These are phyloP conservation scores for Malus hybrid DNA, from an alignment of 331 rosid genomes.

Conservation along the genomic window DNA sequence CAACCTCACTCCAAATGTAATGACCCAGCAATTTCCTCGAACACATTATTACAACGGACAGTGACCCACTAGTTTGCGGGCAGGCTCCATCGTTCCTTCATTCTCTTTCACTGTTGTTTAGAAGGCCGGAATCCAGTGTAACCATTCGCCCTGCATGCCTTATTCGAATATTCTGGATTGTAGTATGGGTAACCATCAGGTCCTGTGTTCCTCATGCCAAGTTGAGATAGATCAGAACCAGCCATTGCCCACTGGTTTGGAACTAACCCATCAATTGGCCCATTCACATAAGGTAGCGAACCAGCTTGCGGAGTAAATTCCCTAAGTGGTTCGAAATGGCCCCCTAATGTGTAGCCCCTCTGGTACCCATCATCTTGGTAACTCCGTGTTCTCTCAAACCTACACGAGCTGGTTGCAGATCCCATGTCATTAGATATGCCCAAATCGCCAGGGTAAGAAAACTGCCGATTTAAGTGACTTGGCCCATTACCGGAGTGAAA, in stretches of 20 bases:
- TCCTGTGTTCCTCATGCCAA: conserved; percentile 48
- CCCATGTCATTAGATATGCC: conserved; percentile 47
- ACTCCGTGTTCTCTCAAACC: conserved; percentile 81
- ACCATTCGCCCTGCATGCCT: conserved; percentile 58
- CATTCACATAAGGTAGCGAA: conserved; percentile 44
- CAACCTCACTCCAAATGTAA: conserved; percentile 77
- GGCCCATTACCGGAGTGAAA: conserved; percentile 47
- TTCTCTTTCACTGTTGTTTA: conserved; percentile 48
- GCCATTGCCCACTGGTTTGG: conserved; percentile 71
- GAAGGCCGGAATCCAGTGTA: conserved; percentile 81
- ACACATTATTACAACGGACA: conserved; percentile 59
- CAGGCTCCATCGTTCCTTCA: conserved; percentile 16
- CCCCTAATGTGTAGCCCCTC: conserved; percentile 41
- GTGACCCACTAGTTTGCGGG: conserved; percentile 30
- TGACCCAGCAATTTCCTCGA: conserved; percentile 49
- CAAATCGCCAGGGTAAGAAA: conserved; percentile 63
- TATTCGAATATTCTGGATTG: conserved; percentile 58
- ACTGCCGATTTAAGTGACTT: conserved; percentile 55
- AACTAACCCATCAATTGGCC: conserved; percentile 68
- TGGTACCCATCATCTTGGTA: conserved; percentile 60
- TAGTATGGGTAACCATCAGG: conserved; percentile 54
- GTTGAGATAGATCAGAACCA: conserved; percentile 46
- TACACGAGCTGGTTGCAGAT: conserved; percentile 65
- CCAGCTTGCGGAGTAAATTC: conserved; percentile 50
- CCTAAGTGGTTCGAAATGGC: conserved; percentile 47